Base-by-base conservation (phyloP, 108 stramenopile species). In the Nannochloropsis salina region DNA sequence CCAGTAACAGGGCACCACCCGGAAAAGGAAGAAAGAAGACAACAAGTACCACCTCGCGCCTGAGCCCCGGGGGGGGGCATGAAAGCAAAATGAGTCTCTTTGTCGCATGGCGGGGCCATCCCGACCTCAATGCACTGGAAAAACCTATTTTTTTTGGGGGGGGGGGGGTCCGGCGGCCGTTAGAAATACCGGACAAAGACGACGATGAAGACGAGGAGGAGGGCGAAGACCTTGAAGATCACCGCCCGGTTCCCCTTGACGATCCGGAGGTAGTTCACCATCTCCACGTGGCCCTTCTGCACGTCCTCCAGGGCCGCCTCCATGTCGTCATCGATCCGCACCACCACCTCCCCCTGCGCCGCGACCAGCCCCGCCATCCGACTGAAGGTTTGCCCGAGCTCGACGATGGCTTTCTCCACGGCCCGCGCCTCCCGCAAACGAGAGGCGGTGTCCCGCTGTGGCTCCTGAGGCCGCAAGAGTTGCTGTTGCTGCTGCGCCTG, bases 301-400 rank as follows among this genome's bases (percentile, higher is more conserved):
- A 74, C 61, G n/a, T 74, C 61, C 5, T 74, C 61, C 61, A 74
- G n/a, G 61, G 81, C 81, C 81, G 40, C 11, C 8, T 81, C 81
- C 81, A 81, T 41, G 81, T 81, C 81, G 6, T 81, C 81, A 31
- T 81, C 81, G 18, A 81, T 81, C 81, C 81, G 18, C 81, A 41
- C 11, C 81, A 81, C 81, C 40, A 81, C 81, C 31, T 81, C 81
- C 81, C 81, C 81, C 81, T 81, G 81, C 18, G 81, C 81, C 40
- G 81, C 81, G 22, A 81, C 81, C 81, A 81, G 81, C 40, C 40
- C 41, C 2, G 81, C 81, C 81, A 81, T 81, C 81, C 40, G n/a
- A 41, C 40, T 41, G 81, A 81, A 81, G 2, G 41, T 81, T 11
- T 22, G 21, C 3, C 81, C 81, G 22, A 81, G 81, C 81, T 81